These are phyloP conservation scores for Pezicula neosporulosa DNA, from an alignment of 2,329 filamentous ascomycete species.

Conservation along the genomic window DNA sequence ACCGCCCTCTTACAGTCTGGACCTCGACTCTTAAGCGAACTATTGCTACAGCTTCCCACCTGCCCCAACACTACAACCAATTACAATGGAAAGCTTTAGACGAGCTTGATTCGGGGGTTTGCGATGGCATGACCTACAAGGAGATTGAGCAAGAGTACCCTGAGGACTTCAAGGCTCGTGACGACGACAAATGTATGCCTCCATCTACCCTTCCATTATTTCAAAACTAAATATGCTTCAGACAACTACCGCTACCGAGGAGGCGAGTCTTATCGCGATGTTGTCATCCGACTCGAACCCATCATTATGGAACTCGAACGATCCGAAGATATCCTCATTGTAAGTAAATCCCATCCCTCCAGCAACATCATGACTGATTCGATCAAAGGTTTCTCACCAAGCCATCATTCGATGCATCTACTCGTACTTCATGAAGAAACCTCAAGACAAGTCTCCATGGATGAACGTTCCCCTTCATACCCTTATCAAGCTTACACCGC, in stretches of 20 bases:
- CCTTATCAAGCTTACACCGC: slow-evolving; percentile 91
- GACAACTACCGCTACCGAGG: slow-evolving; percentile 97
- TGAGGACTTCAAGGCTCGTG: slow-evolving; percentile 90
- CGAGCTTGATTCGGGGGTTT: slow-evolving; percentile 93
- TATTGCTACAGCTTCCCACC: slow-evolving; percentile 83
- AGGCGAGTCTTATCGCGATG: slow-evolving; percentile 86
- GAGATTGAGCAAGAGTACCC: slow-evolving; percentile 90
- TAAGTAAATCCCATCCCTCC: neutral
- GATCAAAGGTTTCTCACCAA: slow-evolving; percentile 71
- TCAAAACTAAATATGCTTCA: neutral
- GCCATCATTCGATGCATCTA: slow-evolving; percentile 96
- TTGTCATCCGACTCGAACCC: slow-evolving; percentile 94
- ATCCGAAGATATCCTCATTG: slow-evolving; percentile 94
- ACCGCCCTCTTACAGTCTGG: slow-evolving; percentile 65
- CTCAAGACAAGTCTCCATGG: slow-evolving; percentile 91
- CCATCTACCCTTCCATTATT: neutral
- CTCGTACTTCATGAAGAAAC: slow-evolving; percentile 97
- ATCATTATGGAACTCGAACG: slow-evolving; percentile 99
- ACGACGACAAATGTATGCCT: slow-evolving; percentile 78
- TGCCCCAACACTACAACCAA: slow-evolving; percentile 82
- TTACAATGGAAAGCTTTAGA: slow-evolving; percentile 98
- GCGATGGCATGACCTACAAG: slow-evolving; percentile 83
- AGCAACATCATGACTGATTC: neutral
- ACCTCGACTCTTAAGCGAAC: slow-evolving; percentile 78
- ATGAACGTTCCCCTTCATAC: slow-evolving; percentile 98